Evolutionary conservation across 306 rosid genomes (phyloP), one percentile per base, ranked within the genome.

Genomic region (Casuarina glauca): DNA sequence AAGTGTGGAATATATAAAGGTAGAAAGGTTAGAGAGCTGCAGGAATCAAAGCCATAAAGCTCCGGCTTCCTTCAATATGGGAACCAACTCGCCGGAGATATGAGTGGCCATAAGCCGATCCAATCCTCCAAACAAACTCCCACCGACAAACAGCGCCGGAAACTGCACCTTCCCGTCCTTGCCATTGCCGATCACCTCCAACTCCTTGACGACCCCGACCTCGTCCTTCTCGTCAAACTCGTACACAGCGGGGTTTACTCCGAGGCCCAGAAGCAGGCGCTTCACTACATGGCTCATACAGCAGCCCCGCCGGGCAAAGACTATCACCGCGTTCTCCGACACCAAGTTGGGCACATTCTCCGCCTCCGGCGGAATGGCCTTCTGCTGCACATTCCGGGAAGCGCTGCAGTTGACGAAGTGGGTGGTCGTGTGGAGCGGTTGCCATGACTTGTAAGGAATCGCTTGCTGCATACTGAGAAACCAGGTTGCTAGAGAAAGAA

Each of bases 31-130:
- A 68, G 4, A 53, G 32, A 5, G 12, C 9, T 52, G 80, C 61
- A 43, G 17, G 12, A 62, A 45, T 88, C 76, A 90, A 32, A 90
- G 94, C 91, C 94, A 90, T 48, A 90, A 75, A 26, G 94, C 94
- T 3, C 94, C 88, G 26, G 26, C 26, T 58, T 88, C 63, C 82
- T 88, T 90, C 73, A 88, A 84, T 8, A 86, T 73, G 0, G 92
- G 95, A 80, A 90, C 78, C 87, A 90, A 80, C 69, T 90, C 92
- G 3, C 92, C 95, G 41, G 92, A 81, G 50, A 90, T 90, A 88
- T 90, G 95, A 61, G 92, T 75, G 8, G 92, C 91, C 88, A 90
- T 86, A 17, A 90, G 80, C 9, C 87, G 83, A 77, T 90, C 94
- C 83, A 86, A 71, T 4, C 94, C 92, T 41, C 94, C 94, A 60